Evolutionary conservation across 305 asterid genomes (phyloP), one percentile per base, ranked within the genome.

Genomic region (Plantago lanceolata): DNA sequence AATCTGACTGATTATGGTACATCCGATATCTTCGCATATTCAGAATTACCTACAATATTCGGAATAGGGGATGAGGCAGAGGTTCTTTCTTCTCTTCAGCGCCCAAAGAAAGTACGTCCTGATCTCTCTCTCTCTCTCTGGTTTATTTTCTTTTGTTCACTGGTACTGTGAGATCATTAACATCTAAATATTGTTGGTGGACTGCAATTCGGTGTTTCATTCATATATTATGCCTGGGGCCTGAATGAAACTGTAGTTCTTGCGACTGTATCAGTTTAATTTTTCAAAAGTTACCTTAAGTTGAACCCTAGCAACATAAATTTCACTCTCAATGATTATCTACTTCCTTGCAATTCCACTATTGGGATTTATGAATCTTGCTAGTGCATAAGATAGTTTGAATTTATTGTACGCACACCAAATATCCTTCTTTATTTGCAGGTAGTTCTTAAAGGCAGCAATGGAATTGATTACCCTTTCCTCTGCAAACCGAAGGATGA

Each of bases 401-500:
- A 29, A 29, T 29, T 56, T 19, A 59, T 15, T n/a, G 18, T 31
- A 53, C 21, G 44, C 64, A 64, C 63, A 28, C 53, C 45, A 13
- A 14, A 44, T 50, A 47, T 68, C 57, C 52, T 61, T 37, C 19
- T 26, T 57, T 58, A 18, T 60, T 68, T 77, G 71, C 84, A 93
- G 99, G 66, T 93, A 61, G 69, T 89, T 85, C 92, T 93, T 79
- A 78, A 87, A 66, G 97, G 99, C 49, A 93, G 97, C 75, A 96
- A 93, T 78, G 97, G 97, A 67, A 63, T 64, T 70, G 78, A 87
- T 63, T 84, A 85, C 57, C 96, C 99, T 66, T 93, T 93, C 81
- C 97, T 93, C 64, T 93, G 96, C 92, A 93, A 93, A 76, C 99
- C 99, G 15, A 93, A 93, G 82, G 99, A 93, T 74, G 99, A 90